These are phyloP conservation scores for Phytophthora pluvialis DNA, from an alignment of 352 stramenopile species.

Conservation along the genomic window DNA sequence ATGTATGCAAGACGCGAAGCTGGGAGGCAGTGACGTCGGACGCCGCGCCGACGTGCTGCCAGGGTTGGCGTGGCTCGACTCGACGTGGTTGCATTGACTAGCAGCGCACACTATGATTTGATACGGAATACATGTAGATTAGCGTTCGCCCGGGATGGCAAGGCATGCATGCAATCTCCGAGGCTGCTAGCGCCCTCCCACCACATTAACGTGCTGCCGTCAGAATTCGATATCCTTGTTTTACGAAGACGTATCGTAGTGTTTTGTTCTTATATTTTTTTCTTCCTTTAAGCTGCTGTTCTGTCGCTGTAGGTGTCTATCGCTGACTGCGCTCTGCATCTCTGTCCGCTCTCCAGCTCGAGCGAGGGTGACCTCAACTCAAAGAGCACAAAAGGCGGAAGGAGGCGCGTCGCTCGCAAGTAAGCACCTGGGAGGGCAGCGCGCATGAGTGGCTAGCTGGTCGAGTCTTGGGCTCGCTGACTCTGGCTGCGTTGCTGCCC, in stretches of 20 bases:
- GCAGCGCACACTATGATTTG: constrained; percentile 6
- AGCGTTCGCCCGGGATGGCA: constrained; percentile 2
- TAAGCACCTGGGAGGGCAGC: constrained; percentile 25
- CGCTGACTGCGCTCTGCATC: constrained; percentile 27
- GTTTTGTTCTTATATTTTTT: constrained; percentile 32
- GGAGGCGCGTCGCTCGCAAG: constrained; percentile 26
- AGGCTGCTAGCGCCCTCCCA: too few species aligned
- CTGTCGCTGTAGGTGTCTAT: constrained; percentile 29
- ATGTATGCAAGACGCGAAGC: constrained; percentile 7
- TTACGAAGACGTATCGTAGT: background rate
- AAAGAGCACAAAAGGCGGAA: constrained; percentile 1
- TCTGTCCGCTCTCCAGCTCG: constrained; percentile 3
- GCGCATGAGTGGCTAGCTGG: constrained; percentile 4
- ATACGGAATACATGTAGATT: constrained; percentile 45
- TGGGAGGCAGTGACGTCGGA: constrained; percentile 9
- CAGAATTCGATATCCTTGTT: background rate
- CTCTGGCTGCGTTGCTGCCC: constrained; percentile 8
- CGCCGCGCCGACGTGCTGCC: background rate
- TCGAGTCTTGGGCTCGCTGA: constrained; percentile 5
- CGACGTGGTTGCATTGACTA: background rate
- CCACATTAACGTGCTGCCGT: too few species aligned
- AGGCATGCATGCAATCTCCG: too few species aligned
- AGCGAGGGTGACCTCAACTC: constrained; percentile 1
- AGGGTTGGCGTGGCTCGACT: constrained; percentile 24
- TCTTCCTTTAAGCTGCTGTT: constrained; percentile 24